Evolutionary conservation across 2,329 filamentous ascomycete species (phyloP), one percentile per base, ranked within the genome.

Genomic region (Cucurbitaria berberidis): DNA sequence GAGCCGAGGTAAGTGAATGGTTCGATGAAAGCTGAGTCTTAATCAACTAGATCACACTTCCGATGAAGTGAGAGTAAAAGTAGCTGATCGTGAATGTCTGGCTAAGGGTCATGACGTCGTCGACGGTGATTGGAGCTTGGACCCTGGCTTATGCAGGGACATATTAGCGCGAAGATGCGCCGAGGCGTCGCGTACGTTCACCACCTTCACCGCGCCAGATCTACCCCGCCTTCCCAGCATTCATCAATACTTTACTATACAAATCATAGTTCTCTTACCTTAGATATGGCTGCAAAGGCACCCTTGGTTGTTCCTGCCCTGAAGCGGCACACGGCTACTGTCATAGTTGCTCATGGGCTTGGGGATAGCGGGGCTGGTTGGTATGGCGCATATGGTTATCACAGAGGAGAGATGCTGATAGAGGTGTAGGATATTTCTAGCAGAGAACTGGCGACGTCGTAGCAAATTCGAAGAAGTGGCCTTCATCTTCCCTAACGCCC

Each of bases 401-500:
- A 24, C 8, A 27, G 9, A 35, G 24, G 26, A 9, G 34, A 26
- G 29, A 51, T 45, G 21, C 64, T 72, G 42, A 71, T 35, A 27
- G 18, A 13, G 40, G 6, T 45, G 36, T 60, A 86, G 86, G 86
- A 84, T 89, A 39, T 86, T 86, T 51, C 84, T 95, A 18, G 91
- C 95, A 27, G 88, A 96, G 80, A 91, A 93, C 76, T 97, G 89
- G 89, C 87, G 91, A 49, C 83, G 88, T 29, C 84, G 90, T 45
- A 84, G 86, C 74, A 88, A 88, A 69, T 91, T 98, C 60, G 86
- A 92, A 52, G 89, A 97, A 77, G 90, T 96, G 73, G 89, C 93
- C 72, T 98, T 98, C 76, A 86, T 99, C 70, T 88, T 99, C 75
- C 95, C 95, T 15, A 90, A 96, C 78, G 95, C 95, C 24, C 92